These are phyloP conservation scores for Collybiopsis confluens DNA, from an alignment of 768 basidiomycete species.

Conservation along the genomic window DNA sequence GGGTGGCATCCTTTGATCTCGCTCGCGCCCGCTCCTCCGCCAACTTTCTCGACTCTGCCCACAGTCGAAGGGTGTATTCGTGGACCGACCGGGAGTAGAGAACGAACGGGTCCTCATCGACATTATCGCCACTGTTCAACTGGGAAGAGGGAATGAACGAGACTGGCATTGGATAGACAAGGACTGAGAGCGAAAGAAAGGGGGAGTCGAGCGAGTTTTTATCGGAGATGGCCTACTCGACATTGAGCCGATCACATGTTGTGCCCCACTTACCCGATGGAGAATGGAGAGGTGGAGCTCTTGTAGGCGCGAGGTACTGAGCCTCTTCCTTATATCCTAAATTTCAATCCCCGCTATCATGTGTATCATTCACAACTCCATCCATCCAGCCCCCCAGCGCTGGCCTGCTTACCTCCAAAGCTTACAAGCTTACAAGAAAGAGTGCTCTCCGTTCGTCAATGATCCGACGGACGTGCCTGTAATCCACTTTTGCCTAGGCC, in stretches of 20 bases:
- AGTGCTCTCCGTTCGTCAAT: no score
- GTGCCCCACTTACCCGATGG: slow-evolving; percentile 3
- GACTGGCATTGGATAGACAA: slow-evolving; percentile 8
- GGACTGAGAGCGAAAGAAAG: not conserved
- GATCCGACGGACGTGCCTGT: no score
- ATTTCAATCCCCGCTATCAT: no score
- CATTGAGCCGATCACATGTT: slow-evolving; percentile 7
- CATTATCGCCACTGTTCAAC: slow-evolving; percentile 15
- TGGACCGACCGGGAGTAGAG: slow-evolving; percentile 63
- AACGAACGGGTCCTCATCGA: slow-evolving; percentile 39
- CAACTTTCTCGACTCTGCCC: slow-evolving; percentile 60
- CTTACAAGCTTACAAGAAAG: no score
- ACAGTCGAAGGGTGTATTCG: slow-evolving; percentile 61
- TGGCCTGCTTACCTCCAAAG: no score
- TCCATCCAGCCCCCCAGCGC: no score
- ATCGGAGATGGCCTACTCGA: not conserved
- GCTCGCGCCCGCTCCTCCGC: slow-evolving; percentile 46
- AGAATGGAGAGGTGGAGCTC: slow-evolving; percentile 6
- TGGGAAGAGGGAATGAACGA: slow-evolving; percentile 12
- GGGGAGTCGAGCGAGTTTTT: not conserved
- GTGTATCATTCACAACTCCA: no score
- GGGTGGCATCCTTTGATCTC: slow-evolving; percentile 18
- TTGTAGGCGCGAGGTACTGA: not conserved
- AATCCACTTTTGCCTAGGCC: no score
- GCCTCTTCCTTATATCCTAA: no score